These are phyloP conservation scores for Petunia hybrid DNA, from an alignment of 305 asterid genomes.

Conservation along the genomic window DNA sequence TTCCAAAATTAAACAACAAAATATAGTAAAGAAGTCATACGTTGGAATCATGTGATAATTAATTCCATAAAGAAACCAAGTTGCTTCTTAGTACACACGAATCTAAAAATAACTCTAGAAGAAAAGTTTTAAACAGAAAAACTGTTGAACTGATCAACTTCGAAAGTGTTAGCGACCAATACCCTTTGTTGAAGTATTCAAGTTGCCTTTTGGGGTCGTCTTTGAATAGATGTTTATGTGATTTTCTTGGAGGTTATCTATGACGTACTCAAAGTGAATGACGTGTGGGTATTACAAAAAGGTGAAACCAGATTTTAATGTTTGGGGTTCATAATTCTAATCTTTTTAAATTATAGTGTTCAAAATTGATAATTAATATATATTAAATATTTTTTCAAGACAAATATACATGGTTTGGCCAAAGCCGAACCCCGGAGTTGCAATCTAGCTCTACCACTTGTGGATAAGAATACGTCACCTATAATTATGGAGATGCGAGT, in stretches of 20 bases:
- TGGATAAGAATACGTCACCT: no score
- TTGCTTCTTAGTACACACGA: background rate
- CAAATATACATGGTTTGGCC: no score
- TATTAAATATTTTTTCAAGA: no score
- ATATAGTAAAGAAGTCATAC: background rate
- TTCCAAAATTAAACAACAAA: background rate
- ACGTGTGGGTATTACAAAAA: no score
- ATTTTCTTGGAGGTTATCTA: background rate
- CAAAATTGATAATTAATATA: no score
- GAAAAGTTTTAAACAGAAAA: background rate
- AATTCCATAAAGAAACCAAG: background rate
- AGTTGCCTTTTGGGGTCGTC: background rate
- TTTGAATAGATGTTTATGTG: background rate
- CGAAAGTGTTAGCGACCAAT: background rate
- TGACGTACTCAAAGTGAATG: no score
- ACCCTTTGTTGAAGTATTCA: background rate
- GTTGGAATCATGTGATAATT: background rate
- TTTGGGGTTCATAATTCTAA: no score
- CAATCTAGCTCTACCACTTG: no score
- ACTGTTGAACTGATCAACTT: background rate
- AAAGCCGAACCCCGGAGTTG: no score
- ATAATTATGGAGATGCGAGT: no score
- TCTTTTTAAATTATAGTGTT: no score
- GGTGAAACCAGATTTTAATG: no score
- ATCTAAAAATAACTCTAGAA: background rate